Base-by-base conservation (phyloP, 192 early-diverging fungal species). In the Coemansia sp. region DNA sequence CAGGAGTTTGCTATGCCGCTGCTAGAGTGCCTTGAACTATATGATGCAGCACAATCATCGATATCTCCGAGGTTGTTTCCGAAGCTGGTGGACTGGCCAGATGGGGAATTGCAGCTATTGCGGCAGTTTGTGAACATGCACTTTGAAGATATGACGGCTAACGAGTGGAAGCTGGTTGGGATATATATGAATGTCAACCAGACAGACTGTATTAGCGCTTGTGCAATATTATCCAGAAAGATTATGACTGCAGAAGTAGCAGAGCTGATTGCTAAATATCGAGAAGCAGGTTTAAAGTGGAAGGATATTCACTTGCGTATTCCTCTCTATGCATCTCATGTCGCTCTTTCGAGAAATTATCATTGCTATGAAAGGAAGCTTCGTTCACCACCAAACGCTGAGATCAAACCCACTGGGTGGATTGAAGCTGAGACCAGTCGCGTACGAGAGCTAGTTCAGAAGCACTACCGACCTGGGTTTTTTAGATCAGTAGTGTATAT, bases 21-120 rank as follows among this genome's bases (percentile, higher is more conserved):
- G 32, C 10, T 34, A 47, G 45, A 47, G 23, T 47, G 45, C 12
- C 14, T 47, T 21, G 23, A n/a, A 12, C 14, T 47, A 23, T 47
- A 26, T 47, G 20, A 47, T 0, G 14, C 45, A 5, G 28, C 45
- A 0, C 20, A 28, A 0, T 47, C 45, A 11, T 26, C 45, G 2
- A 6, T 47, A 15, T 31, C 21, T 10, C 21, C 23, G 3, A 21
- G 45, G 26, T 47, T n/a, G 5, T 26, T 47, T 21, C 45, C 26
- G 0, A 47, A 47, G 10, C n/a, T 47, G 5, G 15, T 28, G 1
- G 45, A 47, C 20, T 47, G 45, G 45, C 23, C 26, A 23, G 8
- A n/a, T 8, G 26, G 11, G 12, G 45, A 47, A 2, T 28, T 47
- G 12, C 28, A 21, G 6, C 14, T 28, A n/a, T 12, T 23, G 15